Percentiles rank a stretch among this genome's conserved stretches.
These are phyloP conservation scores for Penstemon barbatus DNA, from an alignment of 257 asterid genomes.

Conservation along the genomic window DNA sequence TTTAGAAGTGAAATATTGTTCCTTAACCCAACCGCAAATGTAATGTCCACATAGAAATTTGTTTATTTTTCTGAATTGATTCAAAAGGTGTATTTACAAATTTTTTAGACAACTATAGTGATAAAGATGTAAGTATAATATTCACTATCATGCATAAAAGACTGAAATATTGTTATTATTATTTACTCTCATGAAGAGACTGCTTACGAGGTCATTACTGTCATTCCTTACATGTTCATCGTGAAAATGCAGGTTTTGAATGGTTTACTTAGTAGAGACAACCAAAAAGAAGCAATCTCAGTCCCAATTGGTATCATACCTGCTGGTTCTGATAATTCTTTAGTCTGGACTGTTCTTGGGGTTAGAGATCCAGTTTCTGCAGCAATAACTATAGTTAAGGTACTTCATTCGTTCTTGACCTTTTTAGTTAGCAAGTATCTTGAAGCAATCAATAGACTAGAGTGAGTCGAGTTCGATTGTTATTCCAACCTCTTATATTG, in stretches of 20 bases:
- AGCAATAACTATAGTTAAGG: slow-evolving; percentile 94
- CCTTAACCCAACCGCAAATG: slow-evolving; percentile 5
- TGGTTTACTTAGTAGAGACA: slow-evolving; percentile 90
- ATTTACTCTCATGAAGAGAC: slow-evolving; percentile 11
- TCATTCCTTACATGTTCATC: slow-evolving; percentile 9
- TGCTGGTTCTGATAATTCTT: slow-evolving; percentile 98
- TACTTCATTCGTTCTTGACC: slow-evolving; percentile 27
- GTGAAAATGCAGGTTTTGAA: slow-evolving; percentile 75
- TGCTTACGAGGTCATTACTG: slow-evolving; percentile 9
- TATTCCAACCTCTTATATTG: slow-evolving; percentile 1
- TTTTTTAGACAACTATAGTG: background rate
- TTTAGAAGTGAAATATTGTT: slow-evolving; percentile 17
- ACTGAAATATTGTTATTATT: background rate
- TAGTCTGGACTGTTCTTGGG: slow-evolving; percentile 99
- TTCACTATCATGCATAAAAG: slow-evolving; percentile 12
- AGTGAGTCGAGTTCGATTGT: slow-evolving; percentile 11
- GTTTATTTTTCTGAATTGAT: background rate
- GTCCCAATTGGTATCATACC: slow-evolving; percentile 96
- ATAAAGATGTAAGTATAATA: background rate
- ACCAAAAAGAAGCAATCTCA: slow-evolving; percentile 93
- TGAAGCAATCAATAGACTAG: slow-evolving; percentile 9
- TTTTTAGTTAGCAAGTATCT: slow-evolving; percentile 12
- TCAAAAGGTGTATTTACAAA: slow-evolving; percentile 17
- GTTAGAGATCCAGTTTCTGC: slow-evolving; percentile 96
- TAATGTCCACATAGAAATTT: background rate